Conservation (phyloP, 495 filamentous ascomycete genomes). For the Aspergillus asperescens region DNA sequence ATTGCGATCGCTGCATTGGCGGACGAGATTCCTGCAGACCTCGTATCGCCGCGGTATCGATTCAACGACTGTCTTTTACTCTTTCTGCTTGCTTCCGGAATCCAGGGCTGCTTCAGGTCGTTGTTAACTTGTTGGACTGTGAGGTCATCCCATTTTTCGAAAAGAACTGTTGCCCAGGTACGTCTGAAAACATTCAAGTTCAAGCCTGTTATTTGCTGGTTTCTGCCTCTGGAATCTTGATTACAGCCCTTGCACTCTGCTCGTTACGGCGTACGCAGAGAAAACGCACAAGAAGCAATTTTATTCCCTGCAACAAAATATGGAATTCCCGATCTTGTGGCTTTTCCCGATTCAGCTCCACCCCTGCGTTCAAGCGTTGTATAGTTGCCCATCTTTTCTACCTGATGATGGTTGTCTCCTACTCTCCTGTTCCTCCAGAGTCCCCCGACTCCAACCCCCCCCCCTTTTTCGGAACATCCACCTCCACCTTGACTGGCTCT, state of each 20-base stretch:
- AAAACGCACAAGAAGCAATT: constrained; percentile 1
- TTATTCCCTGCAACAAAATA: constrained; percentile 8
- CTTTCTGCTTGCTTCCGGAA: background rate
- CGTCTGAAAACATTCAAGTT: no score
- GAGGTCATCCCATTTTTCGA: background rate
- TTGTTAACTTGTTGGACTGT: background rate
- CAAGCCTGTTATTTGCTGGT: constrained; percentile 6
- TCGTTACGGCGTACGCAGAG: background rate
- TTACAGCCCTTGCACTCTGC: background rate
- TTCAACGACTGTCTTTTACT: constrained; percentile 2
- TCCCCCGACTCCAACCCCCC: background rate
- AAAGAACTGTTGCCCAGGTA: constrained; percentile 14
- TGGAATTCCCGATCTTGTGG: constrained; percentile 17
- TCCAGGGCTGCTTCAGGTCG: background rate
- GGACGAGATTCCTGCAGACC: constrained; percentile 18
- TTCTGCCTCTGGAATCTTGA: background rate
- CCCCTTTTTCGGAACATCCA: background rate
- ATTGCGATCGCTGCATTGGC: constrained; percentile 12
- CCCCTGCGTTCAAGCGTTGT: constrained; percentile 10
- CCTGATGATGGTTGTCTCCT: background rate
- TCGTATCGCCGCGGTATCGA: constrained; percentile 19
- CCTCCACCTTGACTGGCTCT: constrained; percentile 12
- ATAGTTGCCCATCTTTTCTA: constrained; percentile 4
- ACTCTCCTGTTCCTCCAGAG: background rate
- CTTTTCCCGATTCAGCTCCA: constrained; percentile 13